phyloP scores from a whole-genome alignment of 2,329 filamentous ascomycete species.

The Colletotrichum higginsianum region DNA sequence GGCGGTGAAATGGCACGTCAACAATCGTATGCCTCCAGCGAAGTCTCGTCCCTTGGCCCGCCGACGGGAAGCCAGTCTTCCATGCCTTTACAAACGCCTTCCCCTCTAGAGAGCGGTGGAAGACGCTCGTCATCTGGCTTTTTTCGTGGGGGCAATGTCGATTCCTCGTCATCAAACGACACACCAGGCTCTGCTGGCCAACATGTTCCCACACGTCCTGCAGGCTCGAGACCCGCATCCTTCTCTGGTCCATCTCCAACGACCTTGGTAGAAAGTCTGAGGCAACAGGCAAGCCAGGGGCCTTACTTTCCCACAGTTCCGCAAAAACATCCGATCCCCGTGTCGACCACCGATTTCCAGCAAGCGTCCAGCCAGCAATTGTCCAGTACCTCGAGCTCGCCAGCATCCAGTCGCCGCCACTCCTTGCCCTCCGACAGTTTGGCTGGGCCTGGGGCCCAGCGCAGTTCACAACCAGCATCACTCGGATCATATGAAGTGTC shows the following conservation, averaged over 20 bases:
- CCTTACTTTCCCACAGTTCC: slow-evolving; percentile 35
- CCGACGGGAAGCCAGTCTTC: slow-evolving; percentile 48
- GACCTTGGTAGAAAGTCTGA: background rate
- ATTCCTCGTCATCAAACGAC: background rate
- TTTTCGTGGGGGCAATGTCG: slow-evolving; percentile 35
- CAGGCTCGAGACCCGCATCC: slow-evolving; percentile 22
- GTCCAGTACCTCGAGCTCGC: background rate
- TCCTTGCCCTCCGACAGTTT: slow-evolving; percentile 25
- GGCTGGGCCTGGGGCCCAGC: background rate
- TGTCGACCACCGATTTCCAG: background rate
- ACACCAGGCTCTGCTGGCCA: slow-evolving; percentile 21
- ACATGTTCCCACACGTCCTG: background rate
- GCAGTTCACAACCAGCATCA: background rate
- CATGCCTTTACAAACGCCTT: slow-evolving; percentile 47
- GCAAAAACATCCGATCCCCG: background rate
- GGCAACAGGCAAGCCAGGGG: background rate
- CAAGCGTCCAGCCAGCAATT: background rate
- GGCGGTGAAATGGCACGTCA: slow-evolving; percentile 5
- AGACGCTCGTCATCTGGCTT: slow-evolving; percentile 38
- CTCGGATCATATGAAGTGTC: background rate
- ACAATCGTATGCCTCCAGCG: slow-evolving; percentile 31
- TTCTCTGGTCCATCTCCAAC: slow-evolving; percentile 23
- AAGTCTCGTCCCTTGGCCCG: slow-evolving; percentile 49
- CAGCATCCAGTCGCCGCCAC: slow-evolving; percentile 21
- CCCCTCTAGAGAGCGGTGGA: slow-evolving; percentile 46